Evolutionary conservation across 2,329 filamentous ascomycete genomes (phyloP), one percentile per base, ranked within the genome.

Genomic region (Fusarium sp.): DNA sequence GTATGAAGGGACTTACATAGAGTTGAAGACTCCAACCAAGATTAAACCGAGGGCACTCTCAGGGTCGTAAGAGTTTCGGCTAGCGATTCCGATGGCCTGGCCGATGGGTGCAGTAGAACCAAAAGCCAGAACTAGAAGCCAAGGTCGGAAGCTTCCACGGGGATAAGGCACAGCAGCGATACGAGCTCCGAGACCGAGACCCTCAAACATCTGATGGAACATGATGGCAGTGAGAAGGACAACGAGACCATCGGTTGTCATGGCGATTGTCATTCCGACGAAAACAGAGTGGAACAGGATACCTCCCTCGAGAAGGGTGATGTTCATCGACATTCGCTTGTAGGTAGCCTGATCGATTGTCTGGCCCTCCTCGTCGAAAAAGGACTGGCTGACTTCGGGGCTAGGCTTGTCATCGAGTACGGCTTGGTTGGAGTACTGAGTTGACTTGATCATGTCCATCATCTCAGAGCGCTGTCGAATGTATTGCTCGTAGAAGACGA

Each of bases 231-330:
- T 83, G 13, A 93, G 85, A 8, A 93, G 86, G 31, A 93, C 85
- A 62, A 91, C 81, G 79, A 93, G 93, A 8, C 90, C 88, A 3
- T 92, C 89, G 4, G 89, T 88, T 26, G 91, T 91, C 71, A 93
- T 91, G 31, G 90, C 91, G 31, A 93, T 82, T 1, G 92, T 92
- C 86, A 93, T 92, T 65, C 91, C 91, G 63, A 93, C 91, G 79
- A 93, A 93, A 66, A 95, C 88, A 68, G 90, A 93, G 82, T 95
- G 92, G 79, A 95, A 95, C 16, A 95, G 85, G 72, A 95, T 95
- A 68, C 92, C 92, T 63, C 92, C 91, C 80, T 95, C 92, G 10
- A 95, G 87, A 6, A 95, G 86, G 9, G 92, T 88, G 73, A 93
- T 93, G 81, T 95, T 92, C 75, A 93, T 85, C 6, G 92, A 87